phyloP scores from a whole-genome alignment of 202 grass and related monocot genomes.

The Cymbopogon flexuosus region DNA sequence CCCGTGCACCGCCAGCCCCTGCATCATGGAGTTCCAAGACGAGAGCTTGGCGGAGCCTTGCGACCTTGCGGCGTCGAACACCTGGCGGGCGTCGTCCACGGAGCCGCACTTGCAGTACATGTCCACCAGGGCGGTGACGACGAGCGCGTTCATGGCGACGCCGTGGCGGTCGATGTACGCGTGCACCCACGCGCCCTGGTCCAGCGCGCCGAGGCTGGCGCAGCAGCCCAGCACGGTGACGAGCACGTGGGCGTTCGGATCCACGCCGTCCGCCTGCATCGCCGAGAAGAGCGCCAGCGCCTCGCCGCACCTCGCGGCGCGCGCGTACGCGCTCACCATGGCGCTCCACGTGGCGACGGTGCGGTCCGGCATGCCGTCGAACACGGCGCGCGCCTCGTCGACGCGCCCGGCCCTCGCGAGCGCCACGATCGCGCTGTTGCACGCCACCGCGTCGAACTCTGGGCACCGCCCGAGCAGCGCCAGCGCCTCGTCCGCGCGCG shows the following conservation, averaged over 20 bases:
- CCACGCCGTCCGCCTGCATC: slow-evolving; percentile 53
- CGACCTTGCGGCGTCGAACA: slow-evolving; percentile 39
- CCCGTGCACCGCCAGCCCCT: slow-evolving; percentile 49
- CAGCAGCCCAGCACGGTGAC: slow-evolving; percentile 64
- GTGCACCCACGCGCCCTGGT: slow-evolving; percentile 74
- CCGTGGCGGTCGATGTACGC: slow-evolving; percentile 45
- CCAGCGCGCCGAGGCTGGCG: slow-evolving; percentile 46
- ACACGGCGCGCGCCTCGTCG: slow-evolving; percentile 45
- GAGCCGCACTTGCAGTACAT: slow-evolving; percentile 85
- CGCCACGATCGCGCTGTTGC: slow-evolving; percentile 60
- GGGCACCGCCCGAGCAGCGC: slow-evolving; percentile 26
- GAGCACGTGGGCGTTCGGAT: slow-evolving; percentile 63
- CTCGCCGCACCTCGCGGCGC: slow-evolving; percentile 44
- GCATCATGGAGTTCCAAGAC: slow-evolving; percentile 70
- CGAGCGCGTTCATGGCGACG: slow-evolving; percentile 49
- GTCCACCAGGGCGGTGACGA: slow-evolving; percentile 52
- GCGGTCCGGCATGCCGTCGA: slow-evolving; percentile 53
- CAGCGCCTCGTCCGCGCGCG: slow-evolving; percentile 33
- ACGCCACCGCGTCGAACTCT: slow-evolving; percentile 48
- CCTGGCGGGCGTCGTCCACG: slow-evolving; percentile 39
- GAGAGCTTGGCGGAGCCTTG: slow-evolving; percentile 37
- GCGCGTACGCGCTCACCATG: slow-evolving; percentile 64
- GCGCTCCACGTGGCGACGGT: slow-evolving; percentile 67
- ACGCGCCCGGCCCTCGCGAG: slow-evolving; percentile 40
- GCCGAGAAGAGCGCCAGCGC: slow-evolving; percentile 50